Base-by-base conservation (phyloP, 2,329 filamentous ascomycete genomes). In the Cladophialophora chaetospira region DNA sequence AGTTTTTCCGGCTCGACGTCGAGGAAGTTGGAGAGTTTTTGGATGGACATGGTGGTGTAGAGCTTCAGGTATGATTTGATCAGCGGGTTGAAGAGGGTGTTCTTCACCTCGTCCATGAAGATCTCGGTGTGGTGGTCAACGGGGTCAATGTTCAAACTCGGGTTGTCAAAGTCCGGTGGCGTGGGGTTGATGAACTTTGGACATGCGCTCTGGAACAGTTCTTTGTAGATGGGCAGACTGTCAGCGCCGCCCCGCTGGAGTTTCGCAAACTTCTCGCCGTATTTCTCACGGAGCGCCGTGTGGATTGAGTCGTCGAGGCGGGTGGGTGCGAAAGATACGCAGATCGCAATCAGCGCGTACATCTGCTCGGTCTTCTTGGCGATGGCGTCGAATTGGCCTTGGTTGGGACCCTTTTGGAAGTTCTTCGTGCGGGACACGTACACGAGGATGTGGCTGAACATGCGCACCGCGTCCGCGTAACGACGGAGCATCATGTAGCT, bases 401-500 rank as follows among this genome's bases (percentile, higher is more conserved):
- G 48, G 89, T 25, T 89, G 69, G 75, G 76, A 75, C 92, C 96
- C 87, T 97, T 99, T 79, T 99, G 94, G 86, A 97, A 97, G 83
- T 97, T 97, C 89, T 99, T 99, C 72, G 94, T 99, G 70, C 94
- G 84, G 67, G 91, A 96, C 66, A 99, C 92, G 79, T 97, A 99
- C 78, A 99, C 88, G 69, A 99, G 86, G 76, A 99, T 99, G 84
- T 99, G 94, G 82, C 90, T 96, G 86, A 99, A 99, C 88, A 97
- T 96, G 83, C 93, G 91, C 79, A 99, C 97, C 75, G 94, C 94
- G 77, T 99, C 94, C 77, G 91, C 90, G 75, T 99, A 99, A 73
- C 94, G 90, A 79, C 94, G 91, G 90, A 97, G 96, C 94, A 99
- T 99, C 93, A 99, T 97, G 88, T 99, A 99, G 67, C 91, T 96